Evolutionary conservation across 306 rosid genomes (phyloP), one percentile per base, ranked within the genome.

Genomic region (Echinosophora koreensis): DNA sequence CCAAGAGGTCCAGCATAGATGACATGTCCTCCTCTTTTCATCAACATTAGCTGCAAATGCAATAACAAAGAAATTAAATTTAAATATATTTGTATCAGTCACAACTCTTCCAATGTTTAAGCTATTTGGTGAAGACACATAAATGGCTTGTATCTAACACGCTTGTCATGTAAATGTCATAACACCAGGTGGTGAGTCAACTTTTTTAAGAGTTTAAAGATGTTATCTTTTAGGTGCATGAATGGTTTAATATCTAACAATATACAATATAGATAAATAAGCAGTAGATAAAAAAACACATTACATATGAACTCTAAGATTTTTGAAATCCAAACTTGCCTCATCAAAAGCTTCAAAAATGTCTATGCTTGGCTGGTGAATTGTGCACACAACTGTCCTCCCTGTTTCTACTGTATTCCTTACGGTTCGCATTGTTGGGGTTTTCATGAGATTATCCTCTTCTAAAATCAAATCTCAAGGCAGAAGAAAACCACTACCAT

Each of bases 1-100:
- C 93, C 90, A 8, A 85, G 86, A 59, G 82, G 88, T 65, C 93
- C 90, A 9, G 76, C 84, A 80, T 84, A 87, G 35, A 87, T 84
- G 35, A 83, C 74, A 46, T 76, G 82, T n/a, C 92, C 92, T 63
- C 93, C 89, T 63, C 87, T 80, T 79, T 80, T 89, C 86, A 86
- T 38, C 59, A 86, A 68, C 9, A 86, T n/a, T 49, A 89, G 64
- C 90, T 89, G 50, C 32, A 30, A 9, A 44, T 12, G 32, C 37
- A 77, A 41, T 34, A 71, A 65, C 18, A 57, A 42, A 42, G 9
- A 64, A 11, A 77, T 62, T 14, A 51, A 61, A 42, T 8, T 30
- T 54, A 18, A 52, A 16, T 6, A 17, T 18, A 16, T 14, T 30
- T 30, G 41, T 15, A 70, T 28, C 42, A 10, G 17, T 30, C 32